Evolutionary conservation across 352 stramenopile genomes (phyloP), one percentile per base, ranked within the genome.

Genomic region (Phytophthora melonis): DNA sequence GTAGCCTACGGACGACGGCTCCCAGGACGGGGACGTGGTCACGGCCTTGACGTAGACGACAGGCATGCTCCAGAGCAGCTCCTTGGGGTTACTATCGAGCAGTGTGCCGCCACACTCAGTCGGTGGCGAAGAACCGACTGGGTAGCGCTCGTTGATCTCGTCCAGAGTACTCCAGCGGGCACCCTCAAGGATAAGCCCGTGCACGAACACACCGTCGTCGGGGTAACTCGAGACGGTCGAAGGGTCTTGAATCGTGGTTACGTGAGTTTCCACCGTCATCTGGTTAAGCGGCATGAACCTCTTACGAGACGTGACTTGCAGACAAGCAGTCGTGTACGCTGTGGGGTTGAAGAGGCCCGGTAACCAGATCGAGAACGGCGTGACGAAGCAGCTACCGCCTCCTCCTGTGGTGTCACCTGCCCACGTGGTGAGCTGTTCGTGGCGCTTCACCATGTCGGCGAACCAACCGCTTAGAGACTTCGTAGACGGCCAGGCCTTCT

Each of bases 41-140:
- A 99, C 97, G 34, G 94, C 97, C 74, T 98, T 98, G 66, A 99
- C 89, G 78, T 99, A 99, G 57, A 99, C 87, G 16, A 99, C 89
- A 14, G 79, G 97, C 80, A 99, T 89, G 34, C 79, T 74, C 72
- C 93, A 97, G 25, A 99, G 84, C 67, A 99, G 78, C 78, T 99
- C 94, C 80, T 99, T 99, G 10, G 98, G 91, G 61, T 97, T 95
- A 78, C 93, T 98, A 67, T 99, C 96, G 13, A 97, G 83, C 70
- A 99, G 76, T 34, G 85, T 91, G 58, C 97, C 97, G 19, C 87
- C 90, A 63, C 93, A 98, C 63, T 88, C 80, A 18, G 92, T 98
- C 32, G 89, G 79, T 0, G 92, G 94, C 5, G 96, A 84, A 14
- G 78, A 75, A 32, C 97, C 96, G 8, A 92, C 74, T 39, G 97